Base-by-base conservation (phyloP, 352 stramenopile genomes). In the Pythium insidiosum region DNA sequence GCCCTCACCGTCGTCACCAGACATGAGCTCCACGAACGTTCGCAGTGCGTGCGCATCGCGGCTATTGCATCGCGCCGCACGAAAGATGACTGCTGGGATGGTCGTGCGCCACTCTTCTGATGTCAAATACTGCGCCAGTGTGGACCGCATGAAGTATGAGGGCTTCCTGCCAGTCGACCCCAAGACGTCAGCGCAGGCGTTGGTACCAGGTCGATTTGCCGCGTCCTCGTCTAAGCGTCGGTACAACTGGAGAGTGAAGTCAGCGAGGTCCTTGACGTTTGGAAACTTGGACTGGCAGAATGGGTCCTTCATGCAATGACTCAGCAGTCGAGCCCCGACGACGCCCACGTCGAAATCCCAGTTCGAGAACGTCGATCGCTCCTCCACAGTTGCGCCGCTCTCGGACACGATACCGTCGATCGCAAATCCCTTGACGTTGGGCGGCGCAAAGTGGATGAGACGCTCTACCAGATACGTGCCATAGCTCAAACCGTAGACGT, bases 401-500 rank as follows among this genome's bases (percentile, higher is more conserved):
- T 88, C 72, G 5, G 75, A 84, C 3, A 88, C 64, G 55, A 84
- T 80, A 19, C 75, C 75, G 47, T 88, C 75, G 18, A 88, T 52
- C 1, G 66, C 54, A 33, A 80, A 85, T 1, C 66, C 72, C 19
- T 60, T 68, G 22, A 84, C 54, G 24, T 53, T 58, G 4, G 51
- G n/a, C 4, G 71, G 66, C 1, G 66, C 51, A 21, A 84, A 63
- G 41, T 84, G 71, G 39, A 84, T 66, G 20, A 84, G 58, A 19
- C 71, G 66, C 56, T 84, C 71, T 5, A 79, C 66, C 13, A 84
- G 50, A 52, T 85, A 85, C 30, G 75, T 85, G 57, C 75, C 75
- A 53, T 88, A 88, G 54, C 75, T 88, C 11, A 88, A 64, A 2
- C 75, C 75, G 45, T 88, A 88, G n/a, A 88, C 64, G 43, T 47